Evolutionary conservation across 371 early-diverging fungal genomes (phyloP), one percentile per base, ranked within the genome.

Genomic region (Dichotomocladium elegans): DNA sequence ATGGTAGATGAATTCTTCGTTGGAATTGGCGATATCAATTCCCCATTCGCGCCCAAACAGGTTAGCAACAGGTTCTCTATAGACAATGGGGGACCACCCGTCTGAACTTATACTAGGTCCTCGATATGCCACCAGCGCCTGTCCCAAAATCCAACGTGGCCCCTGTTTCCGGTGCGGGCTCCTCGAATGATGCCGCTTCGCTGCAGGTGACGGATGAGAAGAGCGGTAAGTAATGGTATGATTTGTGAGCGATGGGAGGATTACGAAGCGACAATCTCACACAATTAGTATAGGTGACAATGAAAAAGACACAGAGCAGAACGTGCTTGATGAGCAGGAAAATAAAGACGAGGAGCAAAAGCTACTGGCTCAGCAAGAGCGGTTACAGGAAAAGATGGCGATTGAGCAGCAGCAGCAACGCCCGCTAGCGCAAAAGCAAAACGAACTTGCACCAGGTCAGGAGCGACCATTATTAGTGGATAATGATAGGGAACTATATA

Each of bases 21-120:
- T 1, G 93, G 93, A n/a, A 90, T 85, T 50, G 98, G 96, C 14
- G 98, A 98, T 63, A 97, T 98, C 57, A 95, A 98, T 64, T 90
- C 83, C 19, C 74, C 70, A 14, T 66, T 73, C 25, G 63, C 80
- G 28, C 78, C 76, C 12, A 81, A 76, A 57, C 65, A 62, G 53
- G 73, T 61, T 35, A 17, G 61, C 30, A 24, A 28, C 8, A 43
- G 19, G 17, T n/a, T n/a, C n/a, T n/a, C n/a, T n/a, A n/a, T n/a
- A n/a, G n/a, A n/a, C n/a, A n/a, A n/a, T n/a, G n/a, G n/a, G n/a
- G n/a, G n/a, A n/a, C n/a, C n/a, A n/a, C n/a, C n/a, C n/a, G n/a
- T n/a, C n/a, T n/a, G n/a, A n/a, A n/a, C n/a, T n/a, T n/a, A n/a
- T n/a, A n/a, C n/a, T n/a, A n/a, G n/a, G n/a, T n/a, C n/a, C n/a